phyloP scores from a whole-genome alignment of 2,329 filamentous ascomycete genomes.

The Achaetomium macrosporum region DNA sequence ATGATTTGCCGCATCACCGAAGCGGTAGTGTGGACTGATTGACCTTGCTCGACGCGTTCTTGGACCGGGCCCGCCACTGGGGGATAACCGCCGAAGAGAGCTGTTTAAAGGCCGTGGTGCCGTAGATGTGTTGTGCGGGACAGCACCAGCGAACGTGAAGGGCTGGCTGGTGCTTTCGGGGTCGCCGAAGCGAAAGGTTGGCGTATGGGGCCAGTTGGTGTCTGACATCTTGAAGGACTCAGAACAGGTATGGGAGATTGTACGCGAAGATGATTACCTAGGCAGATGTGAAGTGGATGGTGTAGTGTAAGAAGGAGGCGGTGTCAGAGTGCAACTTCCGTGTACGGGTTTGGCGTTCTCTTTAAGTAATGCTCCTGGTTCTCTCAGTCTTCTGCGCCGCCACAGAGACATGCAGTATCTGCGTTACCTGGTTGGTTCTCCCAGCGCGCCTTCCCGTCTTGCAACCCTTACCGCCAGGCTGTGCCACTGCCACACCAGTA shows the following conservation, averaged over 20 bases:
- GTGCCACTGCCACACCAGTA: too few relatives aligned
- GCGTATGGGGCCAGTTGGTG: background rate
- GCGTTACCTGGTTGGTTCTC: too few relatives aligned
- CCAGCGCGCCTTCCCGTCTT: too few relatives aligned
- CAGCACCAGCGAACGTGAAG: background rate
- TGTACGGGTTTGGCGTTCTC: too few relatives aligned
- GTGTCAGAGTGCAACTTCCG: too few relatives aligned
- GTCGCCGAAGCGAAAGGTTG: background rate
- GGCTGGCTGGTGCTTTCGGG: background rate
- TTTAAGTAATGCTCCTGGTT: too few relatives aligned
- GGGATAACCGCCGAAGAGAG: background rate
- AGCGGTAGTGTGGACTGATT: background rate
- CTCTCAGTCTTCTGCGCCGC: too few relatives aligned
- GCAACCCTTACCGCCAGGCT: too few relatives aligned
- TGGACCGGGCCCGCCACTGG: background rate
- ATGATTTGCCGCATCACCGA: background rate
- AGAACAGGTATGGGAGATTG: background rate
- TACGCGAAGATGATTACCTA: too few relatives aligned
- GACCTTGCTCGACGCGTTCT: background rate
- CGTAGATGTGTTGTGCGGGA: background rate
- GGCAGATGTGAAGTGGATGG: too few relatives aligned
- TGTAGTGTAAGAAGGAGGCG: too few relatives aligned
- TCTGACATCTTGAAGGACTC: background rate
- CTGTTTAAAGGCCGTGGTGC: background rate
- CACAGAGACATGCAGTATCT: too few relatives aligned